Percentiles rank a stretch among this genome's conserved stretches.
Conservation (phyloP, 768 basidiomycete genomes). For the Trametes sanguinea region DNA sequence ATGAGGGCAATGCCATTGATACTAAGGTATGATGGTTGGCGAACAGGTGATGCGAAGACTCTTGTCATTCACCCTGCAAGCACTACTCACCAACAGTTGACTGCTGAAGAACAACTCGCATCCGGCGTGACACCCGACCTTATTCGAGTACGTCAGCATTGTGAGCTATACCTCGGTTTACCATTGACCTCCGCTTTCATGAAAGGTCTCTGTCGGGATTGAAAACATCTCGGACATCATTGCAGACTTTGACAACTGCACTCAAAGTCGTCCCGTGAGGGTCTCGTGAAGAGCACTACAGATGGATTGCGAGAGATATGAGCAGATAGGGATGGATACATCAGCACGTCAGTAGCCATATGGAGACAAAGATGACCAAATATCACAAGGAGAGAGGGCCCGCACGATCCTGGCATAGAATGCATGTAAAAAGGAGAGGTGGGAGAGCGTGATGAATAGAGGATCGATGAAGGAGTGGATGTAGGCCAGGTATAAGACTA, state of each 20-base stretch:
- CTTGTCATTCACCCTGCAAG: slow-evolving; percentile 78
- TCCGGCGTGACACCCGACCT: slow-evolving; percentile 76
- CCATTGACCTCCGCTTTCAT: no score
- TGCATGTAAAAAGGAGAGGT: background rate
- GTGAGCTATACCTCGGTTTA: background rate
- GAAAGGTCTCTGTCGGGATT: slow-evolving; percentile 44
- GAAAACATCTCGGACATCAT: slow-evolving; percentile 47
- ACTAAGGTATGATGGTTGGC: no score
- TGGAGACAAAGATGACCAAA: background rate
- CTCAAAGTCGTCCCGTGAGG: slow-evolving; percentile 33
- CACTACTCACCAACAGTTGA: slow-evolving; percentile 76
- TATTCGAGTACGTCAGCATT: slow-evolving; percentile 54
- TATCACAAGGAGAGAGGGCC: background rate
- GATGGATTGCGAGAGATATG: background rate
- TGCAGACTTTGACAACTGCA: slow-evolving; percentile 42
- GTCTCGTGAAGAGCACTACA: background rate
- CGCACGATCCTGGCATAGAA: background rate
- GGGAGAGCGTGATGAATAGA: background rate
- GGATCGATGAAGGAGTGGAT: background rate
- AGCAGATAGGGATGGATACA: background rate
- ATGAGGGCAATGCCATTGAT: no score
- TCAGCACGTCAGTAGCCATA: background rate
- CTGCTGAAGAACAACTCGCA: slow-evolving; percentile 55
- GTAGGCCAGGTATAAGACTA: background rate
- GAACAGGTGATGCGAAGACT: slow-evolving; percentile 68